These are phyloP conservation scores for Phytophthora melonis DNA, from an alignment of 352 stramenopile genomes.

Conservation along the genomic window DNA sequence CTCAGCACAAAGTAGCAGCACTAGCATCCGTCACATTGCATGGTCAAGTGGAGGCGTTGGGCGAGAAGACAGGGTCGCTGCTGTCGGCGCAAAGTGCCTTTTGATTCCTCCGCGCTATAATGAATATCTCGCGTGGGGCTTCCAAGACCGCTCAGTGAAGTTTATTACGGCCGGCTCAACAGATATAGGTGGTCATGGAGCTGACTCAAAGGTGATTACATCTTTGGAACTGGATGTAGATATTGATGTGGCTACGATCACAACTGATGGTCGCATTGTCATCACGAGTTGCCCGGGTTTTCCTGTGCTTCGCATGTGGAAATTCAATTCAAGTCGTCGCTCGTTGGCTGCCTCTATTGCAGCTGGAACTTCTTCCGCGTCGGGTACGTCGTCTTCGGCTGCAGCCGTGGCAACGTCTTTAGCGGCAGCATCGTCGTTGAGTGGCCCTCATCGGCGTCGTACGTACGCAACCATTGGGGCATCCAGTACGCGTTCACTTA, in stretches of 20 bases:
- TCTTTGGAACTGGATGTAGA: slow-evolving; percentile 68
- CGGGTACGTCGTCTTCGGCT: slow-evolving; percentile 38
- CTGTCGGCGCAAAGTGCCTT: slow-evolving; percentile 55
- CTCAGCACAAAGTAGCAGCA: slow-evolving; percentile 5
- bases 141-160: slow-evolving; percentile 73
- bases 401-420: slow-evolving; percentile 39
- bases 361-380: slow-evolving; percentile 30
- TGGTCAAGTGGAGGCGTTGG: slow-evolving; percentile 56
- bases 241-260: slow-evolving; percentile 65
- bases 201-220: slow-evolving; percentile 68
- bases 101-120: slow-evolving; percentile 69
- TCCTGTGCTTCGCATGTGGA: slow-evolving; percentile 70
- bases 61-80: slow-evolving; percentile 57
- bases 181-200: slow-evolving; percentile 51
- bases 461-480: slow-evolving; percentile 28
- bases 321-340: slow-evolving; percentile 40
- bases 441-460: slow-evolving; percentile 34
- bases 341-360: slow-evolving; percentile 38
- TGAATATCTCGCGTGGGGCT: slow-evolving; percentile 79
- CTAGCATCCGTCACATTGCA: slow-evolving; percentile 56
- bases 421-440: slow-evolving; percentile 39
- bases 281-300: slow-evolving; percentile 54
- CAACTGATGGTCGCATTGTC: slow-evolving; percentile 67
- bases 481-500: slow-evolving; percentile 52
- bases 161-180: slow-evolving; percentile 52